A percentile compares a stretch with the other conserved stretches of the same genome.
These are phyloP conservation scores for Fusarium tanahbumbuense DNA, from an alignment of 2,329 filamentous ascomycete genomes.

Conservation along the genomic window DNA sequence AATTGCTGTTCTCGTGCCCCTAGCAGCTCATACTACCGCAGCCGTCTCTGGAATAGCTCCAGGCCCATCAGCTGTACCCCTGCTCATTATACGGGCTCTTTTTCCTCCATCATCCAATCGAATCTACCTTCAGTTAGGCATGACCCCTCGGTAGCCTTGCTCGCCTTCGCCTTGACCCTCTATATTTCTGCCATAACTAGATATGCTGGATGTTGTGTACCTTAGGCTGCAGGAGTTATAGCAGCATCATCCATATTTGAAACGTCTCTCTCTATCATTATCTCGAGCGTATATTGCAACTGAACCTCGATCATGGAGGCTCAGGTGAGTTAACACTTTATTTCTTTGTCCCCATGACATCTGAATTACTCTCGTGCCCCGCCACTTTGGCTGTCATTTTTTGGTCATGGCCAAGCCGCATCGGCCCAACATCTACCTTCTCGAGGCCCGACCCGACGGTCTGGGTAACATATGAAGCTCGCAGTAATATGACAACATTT, in stretches of 20 bases:
- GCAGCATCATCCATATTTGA: constrained; percentile 51
- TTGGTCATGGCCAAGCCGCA: constrained; percentile 34
- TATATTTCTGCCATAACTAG: constrained; percentile 48
- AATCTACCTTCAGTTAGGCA: constrained; percentile 46
- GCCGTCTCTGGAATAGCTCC: constrained; percentile 16
- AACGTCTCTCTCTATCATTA: constrained; percentile 5
- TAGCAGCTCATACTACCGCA: background rate
- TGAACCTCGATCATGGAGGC: constrained; percentile 57
- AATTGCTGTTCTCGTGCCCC: constrained; percentile 7
- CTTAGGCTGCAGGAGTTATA: constrained; percentile 58
- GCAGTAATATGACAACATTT: constrained; percentile 1
- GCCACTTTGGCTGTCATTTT: constrained; percentile 44
- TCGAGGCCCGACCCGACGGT: constrained; percentile 25
- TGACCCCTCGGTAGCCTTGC: constrained; percentile 57
- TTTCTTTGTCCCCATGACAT: constrained; percentile 42
- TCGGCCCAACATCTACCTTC: constrained; percentile 38
- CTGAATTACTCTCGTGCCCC: constrained; percentile 45
- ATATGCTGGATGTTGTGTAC: constrained; percentile 57
- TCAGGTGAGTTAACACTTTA: constrained; percentile 55
- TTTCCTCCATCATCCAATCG: constrained; percentile 34
- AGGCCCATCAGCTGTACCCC: constrained; percentile 18
- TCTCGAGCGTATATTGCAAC: constrained; percentile 25
- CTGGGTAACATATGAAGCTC: constrained; percentile 26
- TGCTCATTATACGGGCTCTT: constrained; percentile 27
- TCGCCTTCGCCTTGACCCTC: constrained; percentile 49